Base-by-base conservation (phyloP, 2,329 filamentous ascomycete species). In the Penicillium italicum region DNA sequence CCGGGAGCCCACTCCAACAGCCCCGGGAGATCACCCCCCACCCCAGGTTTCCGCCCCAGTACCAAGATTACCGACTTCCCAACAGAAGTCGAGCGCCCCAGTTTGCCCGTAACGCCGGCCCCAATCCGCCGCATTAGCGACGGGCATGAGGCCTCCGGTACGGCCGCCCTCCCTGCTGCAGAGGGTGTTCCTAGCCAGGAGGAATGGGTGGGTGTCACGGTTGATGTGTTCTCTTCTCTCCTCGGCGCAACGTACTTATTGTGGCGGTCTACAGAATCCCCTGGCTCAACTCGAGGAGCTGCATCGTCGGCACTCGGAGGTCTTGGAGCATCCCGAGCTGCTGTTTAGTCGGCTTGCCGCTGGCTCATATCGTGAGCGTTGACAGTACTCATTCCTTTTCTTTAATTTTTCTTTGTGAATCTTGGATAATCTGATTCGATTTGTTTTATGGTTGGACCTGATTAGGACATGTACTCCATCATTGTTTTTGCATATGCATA, bases 1-100 rank as follows among this genome's bases (percentile, higher is more conserved):
- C 51, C 59, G 11, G 59, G 61, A 31, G 33, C 40, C 26, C 45
- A 41, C 30, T 31, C 34, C 24, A n/a, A 54, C 24, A 63, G 53
- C 43, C 56, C 52, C 26, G 56, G 36, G 16, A 49, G 30, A 41
- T 55, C 28, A 59, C 56, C 52, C 36, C 38, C 52, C n/a, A 52
- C 52, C 31, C 59, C 57, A 40, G 62, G 46, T 55, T 61, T 72
- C 76, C 79, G 50, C 74, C 80, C 59, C 76, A 83, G 83, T 69
- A 81, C 88, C 57, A 89, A 83, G 68, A 76, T 96, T 59, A 96
- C 91, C 57, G 90, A 96, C 76, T 97, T 96, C 72, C 92, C 92
- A 5, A 88, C 83, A 62, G 89, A 88, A 66, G 74, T 84, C 57
- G 92, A 97, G 70, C 83, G 91, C 45, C 91, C 91, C 47, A 96